Evolutionary conservation across 2,329 filamentous ascomycete species (phyloP).

Genomic region (Tolypocladium tundrense): DNA sequence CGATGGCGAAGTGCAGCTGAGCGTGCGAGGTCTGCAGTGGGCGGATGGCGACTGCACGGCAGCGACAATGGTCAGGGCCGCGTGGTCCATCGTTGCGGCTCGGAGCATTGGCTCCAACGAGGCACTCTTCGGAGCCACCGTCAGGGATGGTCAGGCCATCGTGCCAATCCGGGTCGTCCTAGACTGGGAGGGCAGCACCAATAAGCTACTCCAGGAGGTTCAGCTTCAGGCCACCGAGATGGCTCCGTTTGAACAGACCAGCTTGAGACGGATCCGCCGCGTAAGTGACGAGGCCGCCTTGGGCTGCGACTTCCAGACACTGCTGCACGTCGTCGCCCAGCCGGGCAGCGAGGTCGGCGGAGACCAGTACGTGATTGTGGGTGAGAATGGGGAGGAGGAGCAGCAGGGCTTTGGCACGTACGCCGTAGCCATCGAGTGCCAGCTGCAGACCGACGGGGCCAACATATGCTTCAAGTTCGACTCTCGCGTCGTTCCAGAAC

Average conservation of each 20-base stretch:
- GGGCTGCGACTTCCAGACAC: slow-evolving; percentile 8
- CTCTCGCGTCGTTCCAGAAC: slow-evolving; percentile 1
- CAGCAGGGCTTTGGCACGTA: neutral
- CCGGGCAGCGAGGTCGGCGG: neutral
- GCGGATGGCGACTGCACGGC: neutral
- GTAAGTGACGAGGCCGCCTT: slow-evolving; percentile 3
- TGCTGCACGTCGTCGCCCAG: slow-evolving; percentile 3
- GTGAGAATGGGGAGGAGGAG: neutral
- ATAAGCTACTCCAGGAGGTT: slow-evolving; percentile 4
- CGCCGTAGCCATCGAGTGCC: slow-evolving; percentile 2
- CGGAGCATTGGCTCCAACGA: slow-evolving; percentile 24
- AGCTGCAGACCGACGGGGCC: neutral
- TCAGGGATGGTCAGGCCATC: slow-evolving; percentile 9
- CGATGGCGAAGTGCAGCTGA: neutral
- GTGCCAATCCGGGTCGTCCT: slow-evolving; percentile 7
- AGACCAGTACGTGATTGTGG: neutral
- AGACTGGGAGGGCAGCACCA: slow-evolving; percentile 4
- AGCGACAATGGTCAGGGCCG: slow-evolving; percentile 7
- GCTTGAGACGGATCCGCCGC: slow-evolving; percentile 16
- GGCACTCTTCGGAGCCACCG: slow-evolving; percentile 12
- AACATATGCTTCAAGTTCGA: slow-evolving; percentile 4
- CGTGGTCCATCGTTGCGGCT: slow-evolving; percentile 20
- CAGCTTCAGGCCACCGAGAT: slow-evolving; percentile 14
- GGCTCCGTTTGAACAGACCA: slow-evolving; percentile 14
- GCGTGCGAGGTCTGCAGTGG: neutral